Conservation (phyloP, 129 eudicot genomes). For the Lactuca saligna region DNA sequence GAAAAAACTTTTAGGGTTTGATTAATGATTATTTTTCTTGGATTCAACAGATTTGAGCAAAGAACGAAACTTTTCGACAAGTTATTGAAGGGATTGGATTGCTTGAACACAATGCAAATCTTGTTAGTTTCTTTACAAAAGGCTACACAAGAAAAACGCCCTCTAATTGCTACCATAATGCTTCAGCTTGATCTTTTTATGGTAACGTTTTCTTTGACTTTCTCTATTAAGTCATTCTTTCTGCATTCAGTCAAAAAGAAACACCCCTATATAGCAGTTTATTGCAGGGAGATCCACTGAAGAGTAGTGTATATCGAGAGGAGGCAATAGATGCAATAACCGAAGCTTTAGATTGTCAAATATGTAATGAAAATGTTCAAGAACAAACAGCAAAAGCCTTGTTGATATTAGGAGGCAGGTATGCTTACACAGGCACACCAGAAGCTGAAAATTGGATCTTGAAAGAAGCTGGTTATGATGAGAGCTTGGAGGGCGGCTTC, state of each 20-base stretch:
- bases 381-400: constrained; percentile 62
- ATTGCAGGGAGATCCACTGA: constrained; percentile 76
- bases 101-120: constrained; percentile 61
- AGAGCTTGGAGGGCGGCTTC: constrained; percentile 39
- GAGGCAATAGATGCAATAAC: constrained; percentile 67
- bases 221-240: background rate
- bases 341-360: constrained; percentile 46
- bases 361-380: constrained; percentile 50
- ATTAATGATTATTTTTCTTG: constrained; percentile 15
- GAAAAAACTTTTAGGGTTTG: constrained; percentile 1
- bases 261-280: constrained; percentile 16
- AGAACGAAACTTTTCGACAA: constrained; percentile 48
- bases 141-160: constrained; percentile 59
- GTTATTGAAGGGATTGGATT: constrained; percentile 53
- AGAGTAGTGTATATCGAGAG: constrained; percentile 67
- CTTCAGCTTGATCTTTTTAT: constrained; percentile 77
- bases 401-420: constrained; percentile 61
- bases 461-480: constrained; percentile 57
- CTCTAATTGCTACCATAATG: constrained; percentile 59
- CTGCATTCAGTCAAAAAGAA: background rate
- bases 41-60: constrained; percentile 42
- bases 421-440: constrained; percentile 58
- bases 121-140: constrained; percentile 59
- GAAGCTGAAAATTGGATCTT: constrained; percentile 60
- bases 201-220: constrained; percentile 40